phyloP scores from a whole-genome alignment of 1,139 yeast species.

The Magnusiomyces suaveolens region DNA sequence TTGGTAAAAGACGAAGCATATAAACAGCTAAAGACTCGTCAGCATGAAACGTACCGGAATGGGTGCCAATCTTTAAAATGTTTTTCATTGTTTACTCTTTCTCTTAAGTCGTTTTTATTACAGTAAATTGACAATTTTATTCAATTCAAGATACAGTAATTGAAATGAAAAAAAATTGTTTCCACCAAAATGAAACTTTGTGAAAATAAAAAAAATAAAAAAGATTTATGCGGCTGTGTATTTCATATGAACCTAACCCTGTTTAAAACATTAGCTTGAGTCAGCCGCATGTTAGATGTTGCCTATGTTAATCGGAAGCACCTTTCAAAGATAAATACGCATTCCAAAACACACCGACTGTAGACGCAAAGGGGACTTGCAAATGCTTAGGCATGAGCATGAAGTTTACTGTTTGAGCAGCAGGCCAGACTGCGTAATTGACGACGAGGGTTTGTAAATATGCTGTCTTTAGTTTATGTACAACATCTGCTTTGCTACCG shows the following conservation, averaged over 20 bases:
- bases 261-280: too few species aligned
- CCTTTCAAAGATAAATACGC: slow-evolving; percentile 55
- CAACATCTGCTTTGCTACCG: slow-evolving; percentile 58
- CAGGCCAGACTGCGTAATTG: slow-evolving; percentile 88
- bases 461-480: slow-evolving; percentile 50
- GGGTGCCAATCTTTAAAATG: slow-evolving; percentile 61
- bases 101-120: neutral
- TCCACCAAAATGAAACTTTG: neutral
- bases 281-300: too few species aligned
- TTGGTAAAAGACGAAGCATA: slow-evolving; percentile 67
- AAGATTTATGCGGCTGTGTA: too few species aligned
- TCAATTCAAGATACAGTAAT: neutral
- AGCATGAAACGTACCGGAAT: slow-evolving; percentile 93
- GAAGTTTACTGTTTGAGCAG: slow-evolving; percentile 85
- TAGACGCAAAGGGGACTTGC: slow-evolving; percentile 87
- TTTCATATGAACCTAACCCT: too few species aligned
- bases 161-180: neutral
- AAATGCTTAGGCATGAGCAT: slow-evolving; percentile 64
- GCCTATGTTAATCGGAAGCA: slow-evolving; percentile 2
- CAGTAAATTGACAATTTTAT: neutral
- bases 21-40: slow-evolving; percentile 95
- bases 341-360: slow-evolving; percentile 87
- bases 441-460: slow-evolving; percentile 69
- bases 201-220: too few species aligned
- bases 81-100: slow-evolving; percentile 15